Conservation (phyloP, 2,329 filamentous ascomycete species). For the Fusarium pseudoanthophilum region DNA sequence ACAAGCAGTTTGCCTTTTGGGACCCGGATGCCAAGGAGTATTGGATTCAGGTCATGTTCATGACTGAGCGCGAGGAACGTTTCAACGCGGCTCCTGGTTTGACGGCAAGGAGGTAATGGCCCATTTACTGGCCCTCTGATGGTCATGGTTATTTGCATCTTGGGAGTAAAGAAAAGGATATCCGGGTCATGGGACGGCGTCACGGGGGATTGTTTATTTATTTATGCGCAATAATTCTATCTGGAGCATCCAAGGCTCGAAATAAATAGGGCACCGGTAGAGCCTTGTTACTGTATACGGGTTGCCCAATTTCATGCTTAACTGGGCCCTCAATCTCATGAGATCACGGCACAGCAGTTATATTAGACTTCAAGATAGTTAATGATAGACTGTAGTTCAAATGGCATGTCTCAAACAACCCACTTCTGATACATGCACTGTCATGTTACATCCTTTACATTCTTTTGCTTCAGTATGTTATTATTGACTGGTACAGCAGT, state of each 20-base stretch:
- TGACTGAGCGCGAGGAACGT: conserved; percentile 95
- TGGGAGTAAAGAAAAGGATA: conserved; percentile 25
- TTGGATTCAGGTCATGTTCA: conserved; percentile 97
- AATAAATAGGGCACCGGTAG: background rate
- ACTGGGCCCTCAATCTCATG: background rate
- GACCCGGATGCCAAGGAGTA: conserved; percentile 97
- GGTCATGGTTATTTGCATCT: conserved; percentile 3
- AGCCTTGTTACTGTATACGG: background rate
- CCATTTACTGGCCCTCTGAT: background rate
- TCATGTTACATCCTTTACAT: background rate
- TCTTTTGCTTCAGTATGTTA: conserved; percentile 10
- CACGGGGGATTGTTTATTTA: conserved; percentile 16
- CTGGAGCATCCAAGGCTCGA: background rate
- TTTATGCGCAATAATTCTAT: background rate
- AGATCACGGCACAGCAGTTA: background rate
- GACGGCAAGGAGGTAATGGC: conserved; percentile 57
- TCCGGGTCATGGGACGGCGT: conserved; percentile 31
- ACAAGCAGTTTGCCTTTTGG: conserved; percentile 92
- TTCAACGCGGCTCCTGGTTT: conserved; percentile 75
- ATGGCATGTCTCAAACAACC: background rate
- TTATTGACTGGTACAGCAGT: conserved; percentile 34
- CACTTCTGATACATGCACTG: background rate
- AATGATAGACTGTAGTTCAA: background rate
- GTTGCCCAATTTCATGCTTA: background rate
- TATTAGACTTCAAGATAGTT: background rate